Base-by-base conservation (phyloP, 129 eudicot genomes). In the Helianthus annuus region DNA sequence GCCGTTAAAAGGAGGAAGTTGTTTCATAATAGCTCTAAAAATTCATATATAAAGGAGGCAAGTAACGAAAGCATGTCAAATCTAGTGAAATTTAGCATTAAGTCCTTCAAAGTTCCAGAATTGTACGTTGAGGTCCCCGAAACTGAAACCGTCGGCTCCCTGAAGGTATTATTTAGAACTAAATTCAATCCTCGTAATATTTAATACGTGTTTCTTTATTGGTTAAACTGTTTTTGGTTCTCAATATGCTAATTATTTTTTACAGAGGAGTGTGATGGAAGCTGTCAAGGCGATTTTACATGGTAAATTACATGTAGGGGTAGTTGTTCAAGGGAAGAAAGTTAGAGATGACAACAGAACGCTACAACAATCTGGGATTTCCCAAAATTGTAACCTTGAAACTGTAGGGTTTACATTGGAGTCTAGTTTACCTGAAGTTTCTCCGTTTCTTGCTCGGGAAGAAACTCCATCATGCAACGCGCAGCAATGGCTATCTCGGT, bases 51-150 rank as follows among this genome's bases (percentile, higher is more conserved):
- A 66, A 83, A 84, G 76, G 94, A 89, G 51, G 67, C 69, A 61
- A 34, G 70, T 34, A 73, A 70, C 22, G 77, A 73, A 48, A 62
- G 62, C 70, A 49, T 48, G 36, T 48, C 66, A 52, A 15, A 34
- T 65, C 72, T 91, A 95, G 97, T 95, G 85, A 86, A 89, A 78
- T 81, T 95, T 45, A 85, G 90, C 89, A 91, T 95, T 24, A 90
- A 95, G 86, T 90, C 99, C 9, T 91, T 95, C 68, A 88, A 70
- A 82, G 96, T 95, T 63, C 99, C 99, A 5, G 99, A 95, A 81
- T 84, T 95, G 66, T 88, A 86, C 63, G 81, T 95, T 56, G 99
- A 95, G 85, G 96, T 90, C 61, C 94, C 99, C 22, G 99, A 95
- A 82, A 91, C 84, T 65, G 88, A 89, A 64, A 95, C 94, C 36